Conservation (phyloP, 2,329 filamentous ascomycete species). For the Ceratocystis variospora region DNA sequence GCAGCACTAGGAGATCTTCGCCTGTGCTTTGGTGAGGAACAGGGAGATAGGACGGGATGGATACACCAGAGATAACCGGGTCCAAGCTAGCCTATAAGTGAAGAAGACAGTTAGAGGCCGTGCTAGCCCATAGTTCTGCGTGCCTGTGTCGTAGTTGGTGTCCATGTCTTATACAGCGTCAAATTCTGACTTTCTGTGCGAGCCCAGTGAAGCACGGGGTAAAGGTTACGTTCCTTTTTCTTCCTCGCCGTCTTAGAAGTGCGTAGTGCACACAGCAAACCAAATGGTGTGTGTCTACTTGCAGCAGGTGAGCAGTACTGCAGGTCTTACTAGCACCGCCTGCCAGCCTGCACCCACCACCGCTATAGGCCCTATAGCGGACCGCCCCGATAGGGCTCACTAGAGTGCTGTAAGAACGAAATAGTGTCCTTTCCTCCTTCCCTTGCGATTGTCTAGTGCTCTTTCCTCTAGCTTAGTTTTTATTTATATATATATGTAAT, state of each 20-base stretch:
- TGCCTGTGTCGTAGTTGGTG: background rate
- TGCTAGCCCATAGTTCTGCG: background rate
- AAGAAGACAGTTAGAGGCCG: background rate
- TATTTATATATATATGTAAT: too few species aligned
- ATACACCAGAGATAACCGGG: background rate
- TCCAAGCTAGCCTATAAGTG: background rate
- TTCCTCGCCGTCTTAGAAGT: background rate
- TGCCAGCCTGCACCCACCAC: background rate
- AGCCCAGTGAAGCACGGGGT: background rate
- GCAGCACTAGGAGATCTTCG: background rate
- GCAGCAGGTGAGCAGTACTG: background rate
- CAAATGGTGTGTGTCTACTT: background rate
- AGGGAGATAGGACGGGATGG: background rate
- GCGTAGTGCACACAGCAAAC: background rate
- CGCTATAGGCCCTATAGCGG: background rate
- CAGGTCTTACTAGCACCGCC: background rate
- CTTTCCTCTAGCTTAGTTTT: too few species aligned
- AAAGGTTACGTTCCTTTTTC: background rate
- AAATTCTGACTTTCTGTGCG: background rate
- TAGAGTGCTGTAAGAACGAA: background rate
- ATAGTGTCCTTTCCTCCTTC: background rate
- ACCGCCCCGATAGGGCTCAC: background rate
- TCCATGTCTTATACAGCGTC: background rate
- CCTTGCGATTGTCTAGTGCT: background rate
- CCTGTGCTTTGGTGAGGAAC: background rate